Evolutionary conservation across 768 basidiomycete species (phyloP), one percentile per base, ranked within the genome.

Genomic region (Naganishia friedmannii): DNA sequence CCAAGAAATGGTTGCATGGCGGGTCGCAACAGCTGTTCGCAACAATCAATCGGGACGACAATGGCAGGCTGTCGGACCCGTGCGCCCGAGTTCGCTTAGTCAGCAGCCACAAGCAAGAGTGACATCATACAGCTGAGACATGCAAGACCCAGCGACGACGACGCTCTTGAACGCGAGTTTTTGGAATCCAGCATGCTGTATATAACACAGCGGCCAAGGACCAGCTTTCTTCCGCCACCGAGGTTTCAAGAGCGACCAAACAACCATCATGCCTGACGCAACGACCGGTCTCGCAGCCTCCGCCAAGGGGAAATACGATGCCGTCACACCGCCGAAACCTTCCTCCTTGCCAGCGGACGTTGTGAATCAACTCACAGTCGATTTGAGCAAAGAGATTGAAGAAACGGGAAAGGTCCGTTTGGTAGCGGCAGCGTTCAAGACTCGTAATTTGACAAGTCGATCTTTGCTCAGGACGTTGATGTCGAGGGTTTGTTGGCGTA

Each of bases 321-420:
- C 75, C 26, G 70, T 71, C 60, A 76, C 90, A 3, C 86, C 88
- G 63, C 83, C 90, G 5, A 89, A 89, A 68, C 82, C 87, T 1
- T 91, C 90, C 39, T 84, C 83, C 32, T 85, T 92, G 51, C 86
- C 89, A 17, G 54, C 66, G 0, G 86, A 88, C 45, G 80, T 84
- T 15, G 75, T 89, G 58, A 82, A 86, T 23, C 79, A 87, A 26
- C 83, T 83, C 58, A 79, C 84, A 3, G 84, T 87, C 55, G 76
- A 84, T 48, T 83, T 88, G 73, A 76, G 86, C 69, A 82, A 82
- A 23, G 63, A 75, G 46, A 82, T 83, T 60, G 75, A 81, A 85
- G 45, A 87, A 89, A 70, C 85, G 87, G 66, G 77, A 82, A 28
- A 63, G 45, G 19, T 73, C 82, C 15, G 42, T 10, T 10, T 15